phyloP scores from a whole-genome alignment of 306 rosid genomes.

The Lagenaria siceraria region DNA sequence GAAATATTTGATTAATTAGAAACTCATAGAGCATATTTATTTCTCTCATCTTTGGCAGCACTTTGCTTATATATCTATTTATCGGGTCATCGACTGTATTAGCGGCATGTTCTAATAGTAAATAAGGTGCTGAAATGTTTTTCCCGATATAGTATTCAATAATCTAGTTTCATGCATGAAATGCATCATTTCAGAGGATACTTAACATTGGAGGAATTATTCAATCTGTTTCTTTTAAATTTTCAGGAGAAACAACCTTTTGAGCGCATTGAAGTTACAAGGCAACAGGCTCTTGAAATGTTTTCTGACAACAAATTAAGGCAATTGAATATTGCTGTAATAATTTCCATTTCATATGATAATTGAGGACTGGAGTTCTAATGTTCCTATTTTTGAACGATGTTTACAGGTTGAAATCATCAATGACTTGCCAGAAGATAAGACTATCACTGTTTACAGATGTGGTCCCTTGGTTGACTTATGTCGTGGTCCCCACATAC shows the following conservation, averaged over 20 bases:
- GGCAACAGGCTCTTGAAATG: slow-evolving; percentile 74
- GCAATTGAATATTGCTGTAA: slow-evolving; percentile 24
- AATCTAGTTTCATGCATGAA: background rate
- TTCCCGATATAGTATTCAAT: background rate
- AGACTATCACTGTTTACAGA: slow-evolving; percentile 89
- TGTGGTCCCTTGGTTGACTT: slow-evolving; percentile 93
- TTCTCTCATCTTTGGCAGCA: background rate
- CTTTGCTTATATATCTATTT: background rate
- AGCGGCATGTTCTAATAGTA: background rate
- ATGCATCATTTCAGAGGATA: background rate
- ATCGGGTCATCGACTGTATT: background rate
- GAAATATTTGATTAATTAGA: background rate
- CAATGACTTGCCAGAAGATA: slow-evolving; percentile 84
- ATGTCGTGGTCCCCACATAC: slow-evolving; percentile 98
- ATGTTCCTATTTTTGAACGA: background rate
- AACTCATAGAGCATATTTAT: background rate
- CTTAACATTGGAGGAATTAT: background rate
- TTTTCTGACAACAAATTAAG: slow-evolving; percentile 84
- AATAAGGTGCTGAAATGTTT: background rate
- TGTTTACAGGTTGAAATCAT: slow-evolving; percentile 71
- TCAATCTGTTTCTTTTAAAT: background rate
- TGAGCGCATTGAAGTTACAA: slow-evolving; percentile 88
- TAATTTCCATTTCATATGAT: background rate
- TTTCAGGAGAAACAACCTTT: slow-evolving; percentile 80
- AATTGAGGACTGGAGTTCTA: background rate